Conservation (phyloP, 176 grass and related monocot genomes). For the Calamus simplicifolius region DNA sequence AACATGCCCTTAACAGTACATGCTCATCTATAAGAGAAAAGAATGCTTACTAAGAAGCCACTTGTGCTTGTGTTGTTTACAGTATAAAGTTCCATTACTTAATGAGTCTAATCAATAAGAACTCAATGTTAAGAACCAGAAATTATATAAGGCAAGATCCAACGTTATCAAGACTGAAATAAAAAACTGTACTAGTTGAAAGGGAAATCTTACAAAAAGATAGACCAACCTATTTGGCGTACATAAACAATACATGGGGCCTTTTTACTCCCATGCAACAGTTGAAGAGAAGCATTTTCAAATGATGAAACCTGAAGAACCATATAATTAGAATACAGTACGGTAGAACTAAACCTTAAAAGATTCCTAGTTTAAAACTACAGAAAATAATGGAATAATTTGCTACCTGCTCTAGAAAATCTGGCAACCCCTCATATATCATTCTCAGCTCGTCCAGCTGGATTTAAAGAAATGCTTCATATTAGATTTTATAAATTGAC, state of each 20-base stretch:
- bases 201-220: constrained; percentile 9
- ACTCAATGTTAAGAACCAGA: too few relatives aligned
- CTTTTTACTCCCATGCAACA: constrained; percentile 55
- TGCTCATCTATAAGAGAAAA: too few relatives aligned
- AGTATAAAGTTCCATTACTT: too few relatives aligned
- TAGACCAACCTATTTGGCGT: constrained; percentile 75
- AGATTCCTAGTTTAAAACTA: constrained; percentile 12
- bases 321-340: constrained; percentile 22
- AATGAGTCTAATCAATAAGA: too few relatives aligned
- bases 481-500: too few relatives aligned
- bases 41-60: too few relatives aligned
- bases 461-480: constrained; percentile 4
- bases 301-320: constrained; percentile 68
- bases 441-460: constrained; percentile 89
- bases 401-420: constrained; percentile 80
- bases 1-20: too few relatives aligned
- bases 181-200: too few relatives aligned
- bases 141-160: too few relatives aligned
- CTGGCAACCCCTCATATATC: constrained; percentile 83
- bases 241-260: constrained; percentile 71
- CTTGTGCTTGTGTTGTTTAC: too few relatives aligned
- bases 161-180: too few relatives aligned
- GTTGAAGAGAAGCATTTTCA: constrained; percentile 66
- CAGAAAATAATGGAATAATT: constrained; percentile 15
- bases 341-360: neutral